Conservation (phyloP, 139 green algal species). For the Desmodesmus armatus region DNA sequence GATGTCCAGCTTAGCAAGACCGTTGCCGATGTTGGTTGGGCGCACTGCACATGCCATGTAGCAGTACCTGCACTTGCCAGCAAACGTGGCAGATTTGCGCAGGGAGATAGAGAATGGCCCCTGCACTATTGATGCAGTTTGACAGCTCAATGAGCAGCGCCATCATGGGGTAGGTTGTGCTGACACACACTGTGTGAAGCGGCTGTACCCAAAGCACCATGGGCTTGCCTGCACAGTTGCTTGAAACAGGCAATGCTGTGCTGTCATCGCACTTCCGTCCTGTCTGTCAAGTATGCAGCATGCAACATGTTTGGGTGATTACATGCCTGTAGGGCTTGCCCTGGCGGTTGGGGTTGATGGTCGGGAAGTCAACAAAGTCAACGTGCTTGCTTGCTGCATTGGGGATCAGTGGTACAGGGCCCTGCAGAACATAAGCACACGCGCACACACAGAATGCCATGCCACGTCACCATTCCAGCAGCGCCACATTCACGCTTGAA, state of each 20-base stretch:
- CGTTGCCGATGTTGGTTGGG: constrained; percentile 37
- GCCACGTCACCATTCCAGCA: not conserved
- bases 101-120: not conserved
- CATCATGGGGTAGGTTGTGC: not conserved
- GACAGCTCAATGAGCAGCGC: not conserved
- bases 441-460: not conserved
- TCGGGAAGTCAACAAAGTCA: constrained; percentile 31
- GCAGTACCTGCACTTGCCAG: constrained; percentile 33
- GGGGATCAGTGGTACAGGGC: not conserved
- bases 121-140: not conserved
- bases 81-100: too few species aligned
- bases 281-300: too few species aligned
- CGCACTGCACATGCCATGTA: constrained; percentile 36
- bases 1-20: constrained; percentile 32
- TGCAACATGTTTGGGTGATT: too few species aligned
- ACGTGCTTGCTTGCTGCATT: constrained; percentile 27
- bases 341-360: not conserved
- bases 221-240: constrained; percentile 39
- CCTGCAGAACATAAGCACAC: constrained; percentile 4
- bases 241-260: not conserved
- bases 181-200: too few species aligned
- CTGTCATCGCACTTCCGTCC: too few species aligned
- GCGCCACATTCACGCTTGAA: too few species aligned
- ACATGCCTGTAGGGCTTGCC: constrained; percentile 25
- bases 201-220: not conserved